Evolutionary conservation across 495 filamentous ascomycete genomes (phyloP), one percentile per base, ranked within the genome.

Genomic region (Talaromyces wortmannii): DNA sequence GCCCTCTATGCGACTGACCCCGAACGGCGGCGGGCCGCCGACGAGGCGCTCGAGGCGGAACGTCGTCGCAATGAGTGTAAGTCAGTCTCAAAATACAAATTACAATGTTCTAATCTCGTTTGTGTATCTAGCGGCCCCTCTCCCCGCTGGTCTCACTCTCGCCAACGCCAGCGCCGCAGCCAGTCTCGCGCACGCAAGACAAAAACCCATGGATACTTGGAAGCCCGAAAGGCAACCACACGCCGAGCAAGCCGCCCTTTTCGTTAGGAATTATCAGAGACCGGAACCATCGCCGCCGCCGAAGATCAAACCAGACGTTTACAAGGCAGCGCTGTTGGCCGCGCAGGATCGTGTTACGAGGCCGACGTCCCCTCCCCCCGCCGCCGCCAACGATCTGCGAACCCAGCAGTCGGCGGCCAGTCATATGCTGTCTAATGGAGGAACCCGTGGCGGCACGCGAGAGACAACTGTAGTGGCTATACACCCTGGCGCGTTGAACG

Each of bases 81-180:
- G 42, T 15, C 16, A 17, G 6, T 17, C 23, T 23, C 23, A 23
- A 23, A 23, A 23, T 23, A 23, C 23, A 23, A 44, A 8, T 6
- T 42, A 12, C 16, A 10, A 12, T 10, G 29, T 18, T 18, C 17
- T 52, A 16, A 44, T 49, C 23, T 40, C 12, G 13, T 52, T 10
- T 44, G 2, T 5, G n/a, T 30, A 6, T 45, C 30, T 31, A 53
- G 52, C 52, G 11, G 23, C 42, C 12, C 4, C 52, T 11, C 40
- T 53, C 30, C 52, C 52, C 31, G 40, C 52, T 13, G 89, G 88
- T 29, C 76, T 91, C 60, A 77, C 83, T 48, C 77, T 79, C 52
- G 81, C 84, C 31, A 89, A 88, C 45, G 90, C 89, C 17, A 81
- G 82, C 50, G 83, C 86, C 36, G 90, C 89, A 46, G 87, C 87